Base-by-base conservation (phyloP, 1,284 basidiomycete species). In the Cystobasidium sp. region DNA sequence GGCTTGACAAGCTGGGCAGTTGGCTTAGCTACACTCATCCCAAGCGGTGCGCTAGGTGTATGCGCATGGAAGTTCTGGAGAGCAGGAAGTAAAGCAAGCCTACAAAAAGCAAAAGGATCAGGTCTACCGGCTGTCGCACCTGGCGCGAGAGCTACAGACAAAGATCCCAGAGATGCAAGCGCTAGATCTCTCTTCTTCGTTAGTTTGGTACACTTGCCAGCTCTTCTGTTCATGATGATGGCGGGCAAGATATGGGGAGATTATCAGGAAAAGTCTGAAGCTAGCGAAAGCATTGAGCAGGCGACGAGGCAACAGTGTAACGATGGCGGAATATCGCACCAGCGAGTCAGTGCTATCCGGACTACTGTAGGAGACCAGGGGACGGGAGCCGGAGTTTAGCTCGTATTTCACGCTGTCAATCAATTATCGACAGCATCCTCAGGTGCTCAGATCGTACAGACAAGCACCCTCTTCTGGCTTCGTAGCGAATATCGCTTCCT, bases 161-260 rank as follows among this genome's bases (percentile, higher is more conserved):
- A 53, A 75, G 47, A 78, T 22, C 80, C 80, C 22, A 82, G 80
- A 51, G 94, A 97, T 81, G 89, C 90, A 80, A 86, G 89, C 65
- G 97, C 97, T 0, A 87, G 90, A 77, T 85, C 84, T 59, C 83
- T 93, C 37, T 97, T 92, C 81, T 90, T 91, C 81, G 88, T 92
- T 75, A 91, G 90, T 82, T 82, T 99, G 77, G 94, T 94, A 88
- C 96, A 96, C 83, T 82, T 99, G 71, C 96, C 97, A 0, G 91
- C 91, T 9, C 86, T 98, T 12, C 86, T 99, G 77, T 92, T 90
- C 0, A 84, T 99, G 75, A 95, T 96, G 89, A 95, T 99, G 92
- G 85, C 91, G 75, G 93, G 94, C 83, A 96, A 96, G 84, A 52
- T 66, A 12, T 61, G 49, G 41, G 89, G 90, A 79, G 89, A 91